Base-by-base conservation (phyloP, 176 grass and related monocot genomes). In the Tillandsia fasciculata region DNA sequence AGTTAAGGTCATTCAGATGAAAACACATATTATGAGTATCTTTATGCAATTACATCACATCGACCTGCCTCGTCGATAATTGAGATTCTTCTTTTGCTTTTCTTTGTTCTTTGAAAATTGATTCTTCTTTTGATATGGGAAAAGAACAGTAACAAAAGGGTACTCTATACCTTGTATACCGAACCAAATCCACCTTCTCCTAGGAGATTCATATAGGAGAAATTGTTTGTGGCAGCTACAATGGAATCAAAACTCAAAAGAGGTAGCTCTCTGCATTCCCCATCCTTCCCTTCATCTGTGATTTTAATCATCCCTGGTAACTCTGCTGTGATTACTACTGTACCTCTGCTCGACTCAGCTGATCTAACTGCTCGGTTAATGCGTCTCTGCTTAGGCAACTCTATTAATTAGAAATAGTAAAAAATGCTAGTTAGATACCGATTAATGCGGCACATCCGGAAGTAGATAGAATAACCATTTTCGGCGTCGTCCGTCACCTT, bases 181-280 rank as follows among this genome's bases (percentile, higher is more conserved):
- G 67, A 76, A 26, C 92, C 92, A 68, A 96, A 96, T 13, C 92
- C 92, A 56, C 92, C 92, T 76, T 92, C 79, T 11, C 92, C 92
- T 20, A 96, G 88, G 71, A 86, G 86, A 83, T 87, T 96, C 50
- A 42, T 65, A 42, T 10, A 0, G 48, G 80, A 79, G 78, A 96
- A 96, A 56, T 82, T 74, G 49, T 72, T 72, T n/a, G 92, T 96
- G 65, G 88, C 81, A 42, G 65, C 64, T 5, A 73, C 64, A 20
- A 96, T 13, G 11, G 9, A 64, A 70, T 87, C 92, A 10, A 96
- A 84, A 59, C 74, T 49, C n/a, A 87, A 72, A 26, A 85, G 58
- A 20, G 86, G 88, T 48, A 96, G 83, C 84, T 96, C 86, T 49
- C 69, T 79, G 15, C 68, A 66, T 49, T 81, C 65, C 56, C 74